Conservation (phyloP, 2,329 filamentous ascomycete species). For the Paecilomyces niveus region DNA sequence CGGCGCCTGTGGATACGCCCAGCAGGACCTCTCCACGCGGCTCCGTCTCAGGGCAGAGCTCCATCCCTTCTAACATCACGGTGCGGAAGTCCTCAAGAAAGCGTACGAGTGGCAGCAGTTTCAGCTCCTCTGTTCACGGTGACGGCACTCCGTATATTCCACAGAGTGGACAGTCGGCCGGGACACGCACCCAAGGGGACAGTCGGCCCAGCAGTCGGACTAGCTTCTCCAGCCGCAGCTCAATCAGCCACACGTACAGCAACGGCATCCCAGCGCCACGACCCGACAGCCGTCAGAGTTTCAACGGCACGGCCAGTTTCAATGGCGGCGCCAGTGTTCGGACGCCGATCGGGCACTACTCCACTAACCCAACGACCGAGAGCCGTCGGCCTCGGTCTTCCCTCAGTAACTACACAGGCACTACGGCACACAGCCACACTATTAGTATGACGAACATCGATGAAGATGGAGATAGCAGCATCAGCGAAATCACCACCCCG, state of each 20-base stretch:
- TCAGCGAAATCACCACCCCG: slow-evolving; percentile 14
- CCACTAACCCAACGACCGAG: slow-evolving; percentile 40
- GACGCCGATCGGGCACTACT: slow-evolving; percentile 56
- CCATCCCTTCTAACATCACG: slow-evolving; percentile 50
- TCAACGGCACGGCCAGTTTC: slow-evolving; percentile 34
- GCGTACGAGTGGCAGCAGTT: slow-evolving; percentile 36
- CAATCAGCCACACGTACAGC: slow-evolving; percentile 32
- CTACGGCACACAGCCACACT: slow-evolving; percentile 49
- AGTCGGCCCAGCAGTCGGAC: slow-evolving; percentile 69
- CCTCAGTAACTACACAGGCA: slow-evolving; percentile 52
- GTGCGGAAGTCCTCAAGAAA: slow-evolving; percentile 41
- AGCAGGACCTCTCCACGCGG: slow-evolving; percentile 71
- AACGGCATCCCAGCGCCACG: slow-evolving; percentile 41
- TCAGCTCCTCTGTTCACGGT: slow-evolving; percentile 30
- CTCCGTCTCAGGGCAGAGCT: slow-evolving; percentile 40
- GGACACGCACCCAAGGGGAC: slow-evolving; percentile 35
- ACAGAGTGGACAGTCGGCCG: slow-evolving; percentile 42
- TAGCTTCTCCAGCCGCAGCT: slow-evolving; percentile 46
- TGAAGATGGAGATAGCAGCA: slow-evolving; percentile 39
- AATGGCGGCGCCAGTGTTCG: slow-evolving; percentile 31
- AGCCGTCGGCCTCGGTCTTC: slow-evolving; percentile 62
- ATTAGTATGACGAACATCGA: slow-evolving; percentile 52
- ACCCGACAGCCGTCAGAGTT: slow-evolving; percentile 59
- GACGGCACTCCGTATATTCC: slow-evolving; percentile 29
- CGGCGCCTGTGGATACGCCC: slow-evolving; percentile 69